A percentile compares a stretch with the other conserved stretches of the same genome.
Evolutionary conservation across 1,139 yeast species (phyloP).

Genomic region (Casaregolazyma suthepensis): DNA sequence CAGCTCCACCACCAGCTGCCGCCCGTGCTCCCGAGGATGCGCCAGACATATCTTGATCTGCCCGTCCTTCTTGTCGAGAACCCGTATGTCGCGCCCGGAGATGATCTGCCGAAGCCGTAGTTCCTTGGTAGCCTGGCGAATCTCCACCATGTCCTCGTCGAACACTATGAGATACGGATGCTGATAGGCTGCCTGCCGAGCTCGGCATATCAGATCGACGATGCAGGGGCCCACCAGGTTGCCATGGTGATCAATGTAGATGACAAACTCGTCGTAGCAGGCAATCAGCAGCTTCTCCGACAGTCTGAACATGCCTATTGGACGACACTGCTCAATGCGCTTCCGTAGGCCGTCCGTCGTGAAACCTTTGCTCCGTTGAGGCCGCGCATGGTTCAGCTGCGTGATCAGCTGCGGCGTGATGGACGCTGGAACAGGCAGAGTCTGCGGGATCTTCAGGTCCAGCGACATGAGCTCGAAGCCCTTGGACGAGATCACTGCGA

Average conservation of each 20-base stretch:
- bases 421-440: slow-evolving; percentile 44
- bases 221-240: slow-evolving; percentile 51
- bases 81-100: slow-evolving; percentile 56
- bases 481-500: slow-evolving; percentile 59
- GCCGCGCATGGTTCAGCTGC: slow-evolving; percentile 7
- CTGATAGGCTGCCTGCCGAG: slow-evolving; percentile 49
- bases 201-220: slow-evolving; percentile 58
- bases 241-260: slow-evolving; percentile 65
- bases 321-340: slow-evolving; percentile 33
- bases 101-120: slow-evolving; percentile 64
- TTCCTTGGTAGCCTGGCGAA: slow-evolving; percentile 43
- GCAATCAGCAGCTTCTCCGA: slow-evolving; percentile 52
- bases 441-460: slow-evolving; percentile 51
- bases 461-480: slow-evolving; percentile 66
- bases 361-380: slow-evolving; percentile 14
- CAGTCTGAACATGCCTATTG: slow-evolving; percentile 60
- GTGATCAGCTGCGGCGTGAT: slow-evolving; percentile 13
- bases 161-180: slow-evolving; percentile 57
- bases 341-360: slow-evolving; percentile 22
- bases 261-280: slow-evolving; percentile 68
- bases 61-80: slow-evolving; percentile 41
- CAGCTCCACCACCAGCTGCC: slow-evolving; percentile 48
- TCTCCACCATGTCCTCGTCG: slow-evolving; percentile 66
- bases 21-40: slow-evolving; percentile 60
- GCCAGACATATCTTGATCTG: slow-evolving; percentile 53